phyloP scores from a whole-genome alignment of 768 basidiomycete genomes.

The Psilocybe cyanescens region DNA sequence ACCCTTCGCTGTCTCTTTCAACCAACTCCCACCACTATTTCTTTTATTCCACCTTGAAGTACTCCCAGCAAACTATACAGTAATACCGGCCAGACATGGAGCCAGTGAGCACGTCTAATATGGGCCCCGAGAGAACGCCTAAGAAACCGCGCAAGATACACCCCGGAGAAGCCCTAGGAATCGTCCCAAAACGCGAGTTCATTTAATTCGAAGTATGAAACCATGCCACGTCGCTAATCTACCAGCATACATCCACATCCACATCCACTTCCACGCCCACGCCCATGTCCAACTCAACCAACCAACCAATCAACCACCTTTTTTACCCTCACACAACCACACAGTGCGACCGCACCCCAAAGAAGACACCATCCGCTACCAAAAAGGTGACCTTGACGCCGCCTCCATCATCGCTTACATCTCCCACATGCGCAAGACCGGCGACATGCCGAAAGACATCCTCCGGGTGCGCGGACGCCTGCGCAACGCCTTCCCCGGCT shows the following conservation, averaged over 20 bases:
- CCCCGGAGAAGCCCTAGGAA: slow-evolving; percentile 10
- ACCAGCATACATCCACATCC: too few relatives aligned
- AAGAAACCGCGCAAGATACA: not conserved
- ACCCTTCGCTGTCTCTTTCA: too few relatives aligned
- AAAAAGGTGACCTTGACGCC: slow-evolving; percentile 7
- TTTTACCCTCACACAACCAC: too few relatives aligned
- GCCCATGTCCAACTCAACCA: not conserved
- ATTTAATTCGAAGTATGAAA: not conserved
- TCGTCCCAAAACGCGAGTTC: slow-evolving; percentile 1
- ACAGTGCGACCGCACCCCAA: not conserved
- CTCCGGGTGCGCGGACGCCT: slow-evolving; percentile 12
- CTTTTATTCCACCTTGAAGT: too few relatives aligned
- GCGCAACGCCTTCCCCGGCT: slow-evolving; percentile 13
- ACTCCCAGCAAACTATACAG: not conserved
- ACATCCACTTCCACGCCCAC: not conserved
- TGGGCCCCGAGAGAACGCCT: not conserved
- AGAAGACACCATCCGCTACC: slow-evolving; percentile 7
- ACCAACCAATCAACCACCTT: not conserved
- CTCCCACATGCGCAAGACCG: slow-evolving; percentile 1
- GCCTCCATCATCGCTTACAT: slow-evolving; percentile 13
- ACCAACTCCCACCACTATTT: too few relatives aligned
- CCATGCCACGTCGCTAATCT: too few relatives aligned
- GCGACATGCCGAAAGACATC: slow-evolving; percentile 8
- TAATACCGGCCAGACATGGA: not conserved
- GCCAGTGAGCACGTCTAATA: not conserved